Evolutionary conservation across 2,329 filamentous ascomycete species (phyloP), one percentile per base, ranked within the genome.

Genomic region (Berkeleyomyces rouxiae): DNA sequence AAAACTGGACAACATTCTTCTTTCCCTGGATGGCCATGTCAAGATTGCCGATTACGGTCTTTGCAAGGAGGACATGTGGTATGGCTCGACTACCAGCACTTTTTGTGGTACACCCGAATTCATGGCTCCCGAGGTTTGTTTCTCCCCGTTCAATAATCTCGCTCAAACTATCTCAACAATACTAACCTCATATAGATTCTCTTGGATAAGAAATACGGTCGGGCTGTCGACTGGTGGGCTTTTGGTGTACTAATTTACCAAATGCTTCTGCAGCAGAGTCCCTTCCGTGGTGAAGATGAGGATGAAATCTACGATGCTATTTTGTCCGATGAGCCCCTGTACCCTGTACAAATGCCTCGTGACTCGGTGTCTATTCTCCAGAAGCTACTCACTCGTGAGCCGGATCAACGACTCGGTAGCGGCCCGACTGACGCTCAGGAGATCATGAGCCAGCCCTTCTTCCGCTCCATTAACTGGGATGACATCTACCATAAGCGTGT

Each of bases 61-160:
- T 58, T 99, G 95, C 78, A 99, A 99, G 75, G 93, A 99, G 72
- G 91, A 99, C 69, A 99, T 99, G 93, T 99, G 92, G 91, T 99
- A 95, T 71, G 90, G 90, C 51, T 92, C 88, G 63, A 96, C 88
- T 2, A 99, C 93, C 0, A 92, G 91, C 75, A 99, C 93, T 6
- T 99, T 99, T 78, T 99, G 93, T 72, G 93, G 93, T 74, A 99
- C 93, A n/a, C 93, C 93, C 13, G 93, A 99, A 72, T 99, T 99
- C 68, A 99, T 99, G 93, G 93, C 93, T 7, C 93, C 93, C 7
- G 93, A 99, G 79, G 90, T 95, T 63, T 51, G 10, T 58, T 16
- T 9, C 6, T 23, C 40, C 4, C 31, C 10, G 16, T 9, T 7
- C 47, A 10, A 53, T 58, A n/a, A 31, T 33, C 11, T 13, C 7